Conservation (phyloP, 495 filamentous ascomycete genomes). For the Sordaria brevicollis region DNA sequence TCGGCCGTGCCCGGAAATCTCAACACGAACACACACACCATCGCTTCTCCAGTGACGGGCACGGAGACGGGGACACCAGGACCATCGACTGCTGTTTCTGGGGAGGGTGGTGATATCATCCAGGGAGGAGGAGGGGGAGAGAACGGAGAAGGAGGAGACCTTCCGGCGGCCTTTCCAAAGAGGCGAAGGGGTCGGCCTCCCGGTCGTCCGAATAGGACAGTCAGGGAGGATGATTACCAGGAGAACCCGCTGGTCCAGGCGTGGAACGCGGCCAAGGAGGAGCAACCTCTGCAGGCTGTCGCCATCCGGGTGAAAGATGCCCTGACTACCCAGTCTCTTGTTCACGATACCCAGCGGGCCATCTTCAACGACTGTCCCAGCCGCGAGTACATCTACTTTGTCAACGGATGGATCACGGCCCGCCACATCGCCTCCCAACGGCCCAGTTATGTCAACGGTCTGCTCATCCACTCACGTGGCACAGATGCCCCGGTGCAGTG, state of each 20-base stretch:
- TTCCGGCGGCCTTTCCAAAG: constrained; percentile 19
- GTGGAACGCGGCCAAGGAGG: constrained; percentile 21
- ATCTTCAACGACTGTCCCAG: constrained; percentile 16
- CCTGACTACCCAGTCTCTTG: constrained; percentile 14
- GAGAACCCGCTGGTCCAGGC: constrained; percentile 15
- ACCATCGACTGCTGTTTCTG: background rate
- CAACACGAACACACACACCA: background rate
- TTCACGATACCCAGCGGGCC: constrained; percentile 21
- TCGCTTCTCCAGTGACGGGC: background rate
- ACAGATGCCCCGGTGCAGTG: constrained; percentile 14
- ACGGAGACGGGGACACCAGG: background rate
- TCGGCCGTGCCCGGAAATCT: background rate
- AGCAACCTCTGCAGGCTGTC: constrained; percentile 10
- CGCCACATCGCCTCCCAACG: constrained; percentile 24
- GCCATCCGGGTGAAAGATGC: constrained; percentile 17
- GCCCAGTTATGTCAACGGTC: constrained; percentile 26
- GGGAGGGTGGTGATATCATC: background rate
- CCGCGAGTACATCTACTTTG: constrained; percentile 21
- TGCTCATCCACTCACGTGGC: constrained; percentile 26
- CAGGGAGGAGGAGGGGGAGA: background rate
- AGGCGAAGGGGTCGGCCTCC: constrained; percentile 23
- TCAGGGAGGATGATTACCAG: constrained; percentile 20
- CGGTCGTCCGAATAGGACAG: constrained; percentile 21
- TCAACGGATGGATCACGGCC: constrained; percentile 26
- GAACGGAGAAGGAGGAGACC: background rate